phyloP scores from a whole-genome alignment of 2,329 filamentous ascomycete species.

The Xylaria sp. region DNA sequence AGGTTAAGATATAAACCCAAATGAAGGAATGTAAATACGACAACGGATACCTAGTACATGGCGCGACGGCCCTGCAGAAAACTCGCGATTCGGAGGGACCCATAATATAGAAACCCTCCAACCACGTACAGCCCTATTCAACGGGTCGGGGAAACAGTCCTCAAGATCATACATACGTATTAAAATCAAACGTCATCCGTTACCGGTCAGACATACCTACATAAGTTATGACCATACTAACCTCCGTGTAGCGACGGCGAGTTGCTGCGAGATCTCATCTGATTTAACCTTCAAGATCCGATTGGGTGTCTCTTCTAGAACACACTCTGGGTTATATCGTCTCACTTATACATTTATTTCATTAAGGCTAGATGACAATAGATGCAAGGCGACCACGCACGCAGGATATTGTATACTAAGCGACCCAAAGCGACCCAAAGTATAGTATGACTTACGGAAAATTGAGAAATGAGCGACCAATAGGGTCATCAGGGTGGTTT shows the following conservation, averaged over 20 bases:
- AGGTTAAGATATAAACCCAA: background rate
- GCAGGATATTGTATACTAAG: conserved; percentile 1
- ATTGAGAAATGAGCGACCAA: conserved; percentile 16
- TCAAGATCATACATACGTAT: conserved; percentile 12
- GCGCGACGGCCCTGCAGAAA: background rate
- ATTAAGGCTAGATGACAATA: conserved; percentile 1
- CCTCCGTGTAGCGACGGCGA: conserved; percentile 8
- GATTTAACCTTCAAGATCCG: conserved; percentile 17
- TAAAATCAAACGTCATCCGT: conserved; percentile 10
- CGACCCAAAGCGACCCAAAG: background rate
- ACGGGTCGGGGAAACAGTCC: background rate
- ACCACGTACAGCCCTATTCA: conserved; percentile 12
- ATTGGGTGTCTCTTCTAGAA: conserved; percentile 12
- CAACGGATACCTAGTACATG: background rate
- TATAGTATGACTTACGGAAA: conserved; percentile 25
- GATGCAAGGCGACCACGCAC: background rate
- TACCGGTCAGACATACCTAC: background rate
- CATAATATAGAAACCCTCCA: conserved; percentile 6
- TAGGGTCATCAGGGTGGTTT: conserved; percentile 16
- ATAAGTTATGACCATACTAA: background rate
- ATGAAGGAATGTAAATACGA: background rate
- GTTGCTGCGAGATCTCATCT: conserved; percentile 6
- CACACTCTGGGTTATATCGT: conserved; percentile 18
- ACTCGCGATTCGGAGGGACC: background rate
- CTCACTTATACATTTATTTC: background rate